phyloP scores from a whole-genome alignment of 108 stramenopile species.

The Stephanodiscus triporus region DNA sequence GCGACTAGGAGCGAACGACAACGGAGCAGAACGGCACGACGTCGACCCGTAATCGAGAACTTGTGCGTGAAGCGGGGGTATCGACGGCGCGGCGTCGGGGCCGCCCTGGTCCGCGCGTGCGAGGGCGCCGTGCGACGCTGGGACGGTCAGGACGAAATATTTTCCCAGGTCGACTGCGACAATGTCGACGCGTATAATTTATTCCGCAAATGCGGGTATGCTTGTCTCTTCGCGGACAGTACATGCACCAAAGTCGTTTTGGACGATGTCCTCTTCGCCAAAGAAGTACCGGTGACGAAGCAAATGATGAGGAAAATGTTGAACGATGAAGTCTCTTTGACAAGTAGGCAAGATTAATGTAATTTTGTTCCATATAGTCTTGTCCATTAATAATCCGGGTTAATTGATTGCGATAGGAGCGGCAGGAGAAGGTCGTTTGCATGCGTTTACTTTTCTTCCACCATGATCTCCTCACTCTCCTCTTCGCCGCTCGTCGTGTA shows the following conservation, averaged over 20 bases:
- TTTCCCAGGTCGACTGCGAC: constrained; percentile 39
- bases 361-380: too few species aligned
- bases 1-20: constrained; percentile 20
- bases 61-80: constrained; percentile 33
- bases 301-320: constrained; percentile 38
- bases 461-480: neutral
- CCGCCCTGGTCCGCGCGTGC: constrained; percentile 36
- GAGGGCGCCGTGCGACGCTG: constrained; percentile 32
- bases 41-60: constrained; percentile 47
- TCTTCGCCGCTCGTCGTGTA: neutral
- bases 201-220: constrained; percentile 30
- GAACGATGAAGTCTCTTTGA: too few species aligned
- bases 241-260: constrained; percentile 28
- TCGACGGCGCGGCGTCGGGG: constrained; percentile 31
- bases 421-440: too few species aligned
- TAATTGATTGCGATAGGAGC: too few species aligned
- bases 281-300: constrained; percentile 32
- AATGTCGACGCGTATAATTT: constrained; percentile 31
- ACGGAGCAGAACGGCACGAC: constrained; percentile 28
- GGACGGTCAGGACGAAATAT: constrained; percentile 33
- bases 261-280: constrained; percentile 19
- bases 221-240: constrained; percentile 22
- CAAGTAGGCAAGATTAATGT: too few species aligned
- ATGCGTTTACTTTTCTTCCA: too few species aligned
- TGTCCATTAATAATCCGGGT: too few species aligned